Evolutionary conservation across 257 asterid genomes (phyloP).

Genomic region (Salvia rosmarinus): DNA sequence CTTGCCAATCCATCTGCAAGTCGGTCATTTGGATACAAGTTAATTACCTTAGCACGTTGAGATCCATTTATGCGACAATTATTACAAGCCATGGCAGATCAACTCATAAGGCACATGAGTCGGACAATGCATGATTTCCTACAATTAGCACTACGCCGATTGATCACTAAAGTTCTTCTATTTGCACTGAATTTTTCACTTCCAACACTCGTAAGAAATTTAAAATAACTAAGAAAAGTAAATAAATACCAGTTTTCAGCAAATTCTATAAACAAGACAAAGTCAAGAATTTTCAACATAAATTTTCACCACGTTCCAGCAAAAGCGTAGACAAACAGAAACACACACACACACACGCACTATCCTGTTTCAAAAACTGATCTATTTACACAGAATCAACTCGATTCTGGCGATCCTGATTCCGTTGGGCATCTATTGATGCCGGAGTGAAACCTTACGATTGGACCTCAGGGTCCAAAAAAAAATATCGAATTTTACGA

Average conservation of each 20-base stretch:
- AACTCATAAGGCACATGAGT: background rate
- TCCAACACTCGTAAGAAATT: background rate
- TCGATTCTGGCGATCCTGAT: background rate
- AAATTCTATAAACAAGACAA: background rate
- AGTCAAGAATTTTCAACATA: too few relatives aligned
- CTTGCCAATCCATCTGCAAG: constrained; percentile 85
- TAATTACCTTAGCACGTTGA: background rate
- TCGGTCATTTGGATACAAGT: constrained; percentile 18
- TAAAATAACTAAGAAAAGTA: background rate
- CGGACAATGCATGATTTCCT: background rate
- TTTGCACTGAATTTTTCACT: background rate
- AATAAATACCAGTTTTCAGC: background rate
- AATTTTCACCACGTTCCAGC: background rate
- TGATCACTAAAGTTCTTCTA: background rate
- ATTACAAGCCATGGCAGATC: background rate
- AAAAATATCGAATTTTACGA: background rate
- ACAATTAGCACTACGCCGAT: background rate
- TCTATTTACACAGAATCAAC: background rate
- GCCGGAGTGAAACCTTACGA: background rate
- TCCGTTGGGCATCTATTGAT: background rate
- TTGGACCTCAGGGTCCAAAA: background rate
- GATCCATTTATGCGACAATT: background rate
- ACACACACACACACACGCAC: background rate
- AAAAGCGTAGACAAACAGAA: background rate
- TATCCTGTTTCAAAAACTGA: constrained; percentile 3